Evolutionary conservation across 1,139 yeast genomes (phyloP).

Genomic region (Suhomyces bolitotheri): DNA sequence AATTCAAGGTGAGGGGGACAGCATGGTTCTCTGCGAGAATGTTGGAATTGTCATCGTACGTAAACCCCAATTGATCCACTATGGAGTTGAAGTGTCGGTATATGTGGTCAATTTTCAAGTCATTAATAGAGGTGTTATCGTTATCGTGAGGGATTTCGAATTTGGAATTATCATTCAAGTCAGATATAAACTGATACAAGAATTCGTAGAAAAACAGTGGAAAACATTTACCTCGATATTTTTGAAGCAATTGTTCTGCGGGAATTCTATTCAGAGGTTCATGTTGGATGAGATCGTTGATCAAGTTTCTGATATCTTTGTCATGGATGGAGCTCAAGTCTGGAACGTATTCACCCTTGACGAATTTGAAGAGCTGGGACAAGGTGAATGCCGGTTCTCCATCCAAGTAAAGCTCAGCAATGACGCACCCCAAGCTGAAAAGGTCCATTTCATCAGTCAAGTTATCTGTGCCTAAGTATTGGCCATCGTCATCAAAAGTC

Average conservation of each 20-base stretch:
- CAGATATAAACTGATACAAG: slow-evolving; percentile 63
- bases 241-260: slow-evolving; percentile 53
- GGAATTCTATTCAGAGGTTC: slow-evolving; percentile 61
- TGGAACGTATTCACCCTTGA: slow-evolving; percentile 66
- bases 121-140: slow-evolving; percentile 44
- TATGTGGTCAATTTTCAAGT: slow-evolving; percentile 58
- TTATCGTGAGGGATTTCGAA: slow-evolving; percentile 21
- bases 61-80: slow-evolving; percentile 47
- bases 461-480: slow-evolving; percentile 26
- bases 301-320: slow-evolving; percentile 49
- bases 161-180: slow-evolving; percentile 27
- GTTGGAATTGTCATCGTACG: slow-evolving; percentile 23
- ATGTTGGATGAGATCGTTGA: slow-evolving; percentile 60
- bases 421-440: slow-evolving; percentile 88
- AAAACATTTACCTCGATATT: slow-evolving; percentile 54
- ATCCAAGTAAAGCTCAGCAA: slow-evolving; percentile 84
- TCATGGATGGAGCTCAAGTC: slow-evolving; percentile 58
- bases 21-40: slow-evolving; percentile 2
- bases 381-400: slow-evolving; percentile 85
- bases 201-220: slow-evolving; percentile 74
- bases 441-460: slow-evolving; percentile 76
- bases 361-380: slow-evolving; percentile 83
- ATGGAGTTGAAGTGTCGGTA: slow-evolving; percentile 58
- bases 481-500: slow-evolving; percentile 32
- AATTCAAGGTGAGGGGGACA: slow-evolving; percentile 48